Evolutionary conservation across 1,284 basidiomycete genomes (phyloP), one percentile per base, ranked within the genome.

Genomic region (Cronartium quercuum): DNA sequence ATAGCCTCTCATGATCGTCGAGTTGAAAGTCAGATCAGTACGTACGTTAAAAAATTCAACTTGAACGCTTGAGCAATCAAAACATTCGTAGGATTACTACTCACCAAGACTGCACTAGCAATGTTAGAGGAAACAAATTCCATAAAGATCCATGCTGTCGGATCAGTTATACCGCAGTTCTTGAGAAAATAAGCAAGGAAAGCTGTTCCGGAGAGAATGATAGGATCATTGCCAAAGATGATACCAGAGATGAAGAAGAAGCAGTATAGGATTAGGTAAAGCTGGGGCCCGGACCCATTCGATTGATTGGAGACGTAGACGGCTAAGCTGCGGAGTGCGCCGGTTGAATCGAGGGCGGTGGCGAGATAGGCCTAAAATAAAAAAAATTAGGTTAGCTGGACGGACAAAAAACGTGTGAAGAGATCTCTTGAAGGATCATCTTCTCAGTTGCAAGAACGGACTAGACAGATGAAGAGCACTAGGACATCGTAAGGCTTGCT

Each of bases 331-430:
- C 90, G 88, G 4, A 98, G 85, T 12, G 95, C 84, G 1, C 95
- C 94, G 0, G 92, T 94, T 7, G 90, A 86, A 80, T 98, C 94
- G 47, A 98, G 86, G 0, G 92, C 92, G 66, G 97, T 90, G 3
- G 94, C 89, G 83, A 98, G 90, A 83, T 98, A 98, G 0, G 94
- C 94, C 70, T 74, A 18, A 7, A 10, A 47, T 6, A 70, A 60
- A 35, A 29, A 37, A 9, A 6, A n/a, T n/a, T n/a, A n/a, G n/a
- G n/a, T n/a, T 12, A n/a, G 12, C n/a, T n/a, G 44, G n/a, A 12
- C 44, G 44, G n/a, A n/a, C 38, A 35, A 42, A 40, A n/a, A 34
- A 41, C 6, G 9, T 34, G 63, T 38, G 37, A 5, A 40, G 35
- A 12, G 21, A 29, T 65, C 34, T 38, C 12, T 40, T 66, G 41